Percentiles rank a stretch among this genome's conserved stretches.
Evolutionary conservation across 768 basidiomycete species (phyloP).

Genomic region (Tricholoma flavovirens): DNA sequence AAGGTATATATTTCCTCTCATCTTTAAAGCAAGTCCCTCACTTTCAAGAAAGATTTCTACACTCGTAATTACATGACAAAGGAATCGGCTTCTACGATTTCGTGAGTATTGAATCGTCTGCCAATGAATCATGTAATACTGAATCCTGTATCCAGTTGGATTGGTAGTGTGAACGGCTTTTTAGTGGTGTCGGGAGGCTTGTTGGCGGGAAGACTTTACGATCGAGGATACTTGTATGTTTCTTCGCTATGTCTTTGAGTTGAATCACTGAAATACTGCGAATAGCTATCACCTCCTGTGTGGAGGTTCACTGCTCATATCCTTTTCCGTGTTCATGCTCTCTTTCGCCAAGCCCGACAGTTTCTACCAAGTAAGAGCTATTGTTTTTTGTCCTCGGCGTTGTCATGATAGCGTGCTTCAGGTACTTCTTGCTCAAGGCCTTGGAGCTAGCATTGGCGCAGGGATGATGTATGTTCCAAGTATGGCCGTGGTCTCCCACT

Average conservation of each 20-base stretch:
- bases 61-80: conserved; percentile 30
- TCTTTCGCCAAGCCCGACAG: conserved; percentile 36
- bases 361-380: conserved; percentile 35
- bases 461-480: conserved; percentile 41
- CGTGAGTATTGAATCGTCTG: conserved; percentile 21
- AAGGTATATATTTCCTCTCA: conserved; percentile 21
- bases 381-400: neutral
- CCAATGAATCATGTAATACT: neutral
- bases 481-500: conserved; percentile 38
- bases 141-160: conserved; percentile 10
- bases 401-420: conserved; percentile 8
- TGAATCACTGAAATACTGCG: neutral
- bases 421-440: conserved; percentile 40
- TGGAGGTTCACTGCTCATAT: conserved; percentile 30
- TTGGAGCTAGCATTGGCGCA: conserved; percentile 37
- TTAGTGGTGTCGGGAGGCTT: conserved; percentile 37
- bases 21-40: neutral
- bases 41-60: conserved; percentile 30
- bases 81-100: conserved; percentile 31
- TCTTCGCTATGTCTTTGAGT: neutral
- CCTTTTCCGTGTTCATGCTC: conserved; percentile 39
- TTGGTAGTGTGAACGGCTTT: conserved; percentile 37
- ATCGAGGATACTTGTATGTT: conserved; percentile 43
- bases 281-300: conserved; percentile 26
- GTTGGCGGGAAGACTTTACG: conserved; percentile 37